Conservation (phyloP, 2,329 filamentous ascomycete genomes). For the Penicillium griseofulvum region DNA sequence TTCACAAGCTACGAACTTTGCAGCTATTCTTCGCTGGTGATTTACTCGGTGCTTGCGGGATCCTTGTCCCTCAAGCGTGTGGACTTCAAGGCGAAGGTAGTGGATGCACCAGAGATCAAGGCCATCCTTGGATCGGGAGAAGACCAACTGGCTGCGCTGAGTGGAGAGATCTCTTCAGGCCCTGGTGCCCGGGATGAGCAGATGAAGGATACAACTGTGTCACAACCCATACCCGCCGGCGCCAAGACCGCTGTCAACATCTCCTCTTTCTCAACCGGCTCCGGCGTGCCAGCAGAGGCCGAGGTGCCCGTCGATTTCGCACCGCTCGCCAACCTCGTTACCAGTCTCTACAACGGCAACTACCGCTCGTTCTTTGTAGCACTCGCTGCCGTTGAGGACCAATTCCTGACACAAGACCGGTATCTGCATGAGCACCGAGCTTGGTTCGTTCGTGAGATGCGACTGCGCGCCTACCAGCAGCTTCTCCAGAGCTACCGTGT, state of each 20-base stretch:
- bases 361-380: conserved; percentile 93
- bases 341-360: conserved; percentile 87
- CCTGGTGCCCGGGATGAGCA: conserved; percentile 74
- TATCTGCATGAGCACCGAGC: conserved; percentile 93
- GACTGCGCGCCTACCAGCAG: conserved; percentile 92
- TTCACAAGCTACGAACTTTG: conserved; percentile 99
- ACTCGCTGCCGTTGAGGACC: conserved; percentile 84
- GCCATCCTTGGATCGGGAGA: conserved; percentile 88
- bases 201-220: conserved; percentile 62
- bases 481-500: conserved; percentile 95
- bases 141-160: conserved; percentile 79
- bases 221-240: conserved; percentile 51
- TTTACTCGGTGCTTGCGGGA: conserved; percentile 92
- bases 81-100: conserved; percentile 98
- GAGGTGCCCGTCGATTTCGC: conserved; percentile 87
- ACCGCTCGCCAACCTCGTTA: conserved; percentile 80
- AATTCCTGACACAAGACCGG: conserved; percentile 89
- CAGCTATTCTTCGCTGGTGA: conserved; percentile 89
- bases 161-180: conserved; percentile 76
- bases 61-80: conserved; percentile 93
- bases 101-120: conserved; percentile 97
- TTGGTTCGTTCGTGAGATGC: conserved; percentile 99
- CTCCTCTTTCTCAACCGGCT: conserved; percentile 70
- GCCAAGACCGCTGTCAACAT: conserved; percentile 78
- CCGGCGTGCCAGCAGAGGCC: conserved; percentile 66